Evolutionary conservation across 2,329 filamentous ascomycete species (phyloP).

Genomic region (Fusarium nurragi): DNA sequence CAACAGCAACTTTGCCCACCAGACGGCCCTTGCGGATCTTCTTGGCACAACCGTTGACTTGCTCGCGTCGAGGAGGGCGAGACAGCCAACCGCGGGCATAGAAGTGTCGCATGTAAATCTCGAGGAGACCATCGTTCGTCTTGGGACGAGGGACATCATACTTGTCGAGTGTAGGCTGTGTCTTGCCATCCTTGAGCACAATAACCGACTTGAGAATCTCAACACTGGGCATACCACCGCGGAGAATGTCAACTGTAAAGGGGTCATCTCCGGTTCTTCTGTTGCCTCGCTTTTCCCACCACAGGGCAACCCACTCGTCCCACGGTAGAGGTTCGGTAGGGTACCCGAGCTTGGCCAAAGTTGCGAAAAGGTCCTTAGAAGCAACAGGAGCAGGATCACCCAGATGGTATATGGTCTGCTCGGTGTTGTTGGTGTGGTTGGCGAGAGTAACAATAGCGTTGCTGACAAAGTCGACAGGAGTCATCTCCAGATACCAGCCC

Average conservation of each 20-base stretch:
- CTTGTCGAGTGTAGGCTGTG: conserved; percentile 65
- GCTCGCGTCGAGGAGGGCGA: conserved; percentile 64
- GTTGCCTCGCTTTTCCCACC: conserved; percentile 74
- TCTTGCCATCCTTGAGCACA: conserved; percentile 76
- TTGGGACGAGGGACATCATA: conserved; percentile 70
- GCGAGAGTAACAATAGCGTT: conserved; percentile 76
- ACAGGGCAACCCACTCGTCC: conserved; percentile 78
- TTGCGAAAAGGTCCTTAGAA: conserved; percentile 71
- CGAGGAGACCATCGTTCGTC: conserved; percentile 74
- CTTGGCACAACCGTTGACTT: conserved; percentile 41
- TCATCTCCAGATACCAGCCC: conserved; percentile 85
- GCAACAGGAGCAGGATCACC: conserved; percentile 76
- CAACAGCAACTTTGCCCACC: conserved; percentile 74
- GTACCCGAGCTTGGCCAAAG: conserved; percentile 74
- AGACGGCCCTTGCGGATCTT: conserved; percentile 63
- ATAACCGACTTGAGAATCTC: conserved; percentile 77
- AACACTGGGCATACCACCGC: conserved; percentile 80
- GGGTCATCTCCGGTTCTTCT: conserved; percentile 73
- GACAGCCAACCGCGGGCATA: conserved; percentile 82
- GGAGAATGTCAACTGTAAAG: conserved; percentile 82
- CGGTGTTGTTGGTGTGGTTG: conserved; percentile 67
- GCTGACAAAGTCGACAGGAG: conserved; percentile 83
- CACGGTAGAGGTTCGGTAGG: conserved; percentile 72
- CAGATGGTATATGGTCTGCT: conserved; percentile 76
- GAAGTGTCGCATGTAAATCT: conserved; percentile 83